phyloP scores from a whole-genome alignment of 148 eudicot species.

The Diospyros lotus region DNA sequence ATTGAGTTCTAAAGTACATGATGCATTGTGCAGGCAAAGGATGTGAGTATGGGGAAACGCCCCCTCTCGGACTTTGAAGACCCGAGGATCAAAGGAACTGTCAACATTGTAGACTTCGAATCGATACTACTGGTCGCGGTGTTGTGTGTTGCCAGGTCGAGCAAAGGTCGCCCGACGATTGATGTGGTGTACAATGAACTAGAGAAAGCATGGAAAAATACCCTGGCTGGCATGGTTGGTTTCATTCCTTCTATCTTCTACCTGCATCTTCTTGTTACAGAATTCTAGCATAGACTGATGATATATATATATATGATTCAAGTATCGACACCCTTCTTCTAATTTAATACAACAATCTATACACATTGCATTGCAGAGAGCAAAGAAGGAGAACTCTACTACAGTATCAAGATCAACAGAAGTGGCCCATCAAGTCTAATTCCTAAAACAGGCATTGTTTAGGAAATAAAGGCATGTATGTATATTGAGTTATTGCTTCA shows the following conservation, averaged over 20 bases:
- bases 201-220: slow-evolving; percentile 39
- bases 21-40: slow-evolving; percentile 36
- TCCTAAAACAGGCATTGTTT: too few species aligned
- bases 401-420: too few species aligned
- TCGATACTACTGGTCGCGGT: slow-evolving; percentile 40
- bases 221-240: slow-evolving; percentile 18
- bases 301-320: neutral
- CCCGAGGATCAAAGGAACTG: slow-evolving; percentile 25
- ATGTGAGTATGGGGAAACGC: slow-evolving; percentile 37
- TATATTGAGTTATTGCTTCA: too few species aligned
- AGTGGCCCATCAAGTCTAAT: too few species aligned
- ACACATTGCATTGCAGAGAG: too few species aligned
- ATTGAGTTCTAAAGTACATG: too few species aligned
- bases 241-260: neutral
- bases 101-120: slow-evolving; percentile 33
- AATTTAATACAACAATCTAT: too few species aligned
- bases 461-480: too few species aligned
- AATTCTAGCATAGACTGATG: too few species aligned
- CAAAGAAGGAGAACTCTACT: too few species aligned
- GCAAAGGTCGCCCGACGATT: slow-evolving; percentile 36
- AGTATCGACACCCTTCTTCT: too few species aligned
- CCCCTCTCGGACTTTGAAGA: slow-evolving; percentile 36
- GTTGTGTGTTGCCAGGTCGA: slow-evolving; percentile 44
- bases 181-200: slow-evolving; percentile 36
- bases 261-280: too few species aligned